Evolutionary conservation across 495 filamentous ascomycete species (phyloP).

Genomic region (Tuber indicum): DNA sequence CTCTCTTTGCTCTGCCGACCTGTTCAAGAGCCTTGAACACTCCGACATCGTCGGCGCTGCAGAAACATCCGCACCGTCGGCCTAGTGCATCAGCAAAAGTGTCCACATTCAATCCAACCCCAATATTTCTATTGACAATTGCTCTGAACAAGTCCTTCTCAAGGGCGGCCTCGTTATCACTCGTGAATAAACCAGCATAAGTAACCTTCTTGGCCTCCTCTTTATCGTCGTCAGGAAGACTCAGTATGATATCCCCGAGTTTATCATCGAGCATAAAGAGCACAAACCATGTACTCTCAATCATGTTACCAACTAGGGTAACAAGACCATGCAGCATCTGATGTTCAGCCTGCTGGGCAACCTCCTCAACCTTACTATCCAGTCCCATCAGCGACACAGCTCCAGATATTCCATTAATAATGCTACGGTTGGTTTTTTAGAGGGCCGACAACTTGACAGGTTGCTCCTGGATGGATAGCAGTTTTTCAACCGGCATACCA

Average conservation of each 20-base stretch:
- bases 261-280: conserved; percentile 87
- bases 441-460: conserved; percentile 71
- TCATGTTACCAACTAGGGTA: conserved; percentile 71
- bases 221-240: conserved; percentile 62
- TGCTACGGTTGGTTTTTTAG: conserved; percentile 71
- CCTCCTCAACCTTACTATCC: conserved; percentile 75
- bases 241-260: conserved; percentile 74
- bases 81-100: conserved; percentile 89
- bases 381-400: conserved; percentile 68
- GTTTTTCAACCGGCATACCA: conserved; percentile 56
- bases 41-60: conserved; percentile 89
- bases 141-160: conserved; percentile 94
- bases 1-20: conserved; percentile 69
- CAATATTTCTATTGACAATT: conserved; percentile 95
- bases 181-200: conserved; percentile 78
- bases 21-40: conserved; percentile 97
- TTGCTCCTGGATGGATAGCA: conserved; percentile 70
- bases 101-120: conserved; percentile 90
- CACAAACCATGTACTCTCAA: conserved; percentile 93
- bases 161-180: conserved; percentile 71
- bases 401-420: conserved; percentile 86
- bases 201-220: conserved; percentile 67
- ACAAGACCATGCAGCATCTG: conserved; percentile 81
- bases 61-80: conserved; percentile 89
- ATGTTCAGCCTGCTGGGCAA: conserved; percentile 85